Evolutionary conservation across 805 yeast species (phyloP), one percentile per base, ranked within the genome.

Genomic region (Candida sithepensis): DNA sequence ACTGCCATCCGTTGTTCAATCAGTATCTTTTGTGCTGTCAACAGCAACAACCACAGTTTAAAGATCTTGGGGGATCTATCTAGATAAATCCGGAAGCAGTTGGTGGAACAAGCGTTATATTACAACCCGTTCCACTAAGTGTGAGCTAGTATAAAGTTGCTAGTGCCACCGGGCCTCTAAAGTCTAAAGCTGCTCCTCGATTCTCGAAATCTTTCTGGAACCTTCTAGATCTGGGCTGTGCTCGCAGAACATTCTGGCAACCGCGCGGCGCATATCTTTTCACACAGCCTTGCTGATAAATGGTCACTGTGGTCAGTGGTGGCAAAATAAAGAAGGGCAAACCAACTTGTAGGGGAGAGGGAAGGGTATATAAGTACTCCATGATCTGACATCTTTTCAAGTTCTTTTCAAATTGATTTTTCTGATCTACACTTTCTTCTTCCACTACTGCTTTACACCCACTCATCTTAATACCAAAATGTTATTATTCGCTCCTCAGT

Each of bases 401-500:
- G 8, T 26, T 8, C 12, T 26, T 26, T 26, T 26, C 30, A 26
- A 26, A 26, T 26, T 26, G 12, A 8, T 8, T 26, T 8, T 30
- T 24, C 28, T 24, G 28, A 24, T 24, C n/a, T n/a, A n/a, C n/a
- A n/a, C n/a, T n/a, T n/a, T n/a, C n/a, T n/a, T n/a, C n/a, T n/a
- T n/a, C n/a, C n/a, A n/a, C n/a, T n/a, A n/a, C n/a, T n/a, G n/a
- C n/a, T n/a, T n/a, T n/a, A n/a, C n/a, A 24, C 6, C 28, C 28
- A 24, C 28, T 24, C 28, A 24, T 7, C 28, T 30, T 10, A 5
- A 30, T 30, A 10, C 14, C 34, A 49, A 30, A 41, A 47, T 9
- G 41, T 36, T 19, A 34, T 34, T 34, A 34, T 34, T 34, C 20
- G 38, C 38, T 34, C 38, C 44, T n/a, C 36, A 24, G 24, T 36